A percentile compares a stretch with the other conserved stretches of the same genome.
phyloP scores from a whole-genome alignment of 371 early-diverging fungal species.

The Dichotomocladium elegans region DNA sequence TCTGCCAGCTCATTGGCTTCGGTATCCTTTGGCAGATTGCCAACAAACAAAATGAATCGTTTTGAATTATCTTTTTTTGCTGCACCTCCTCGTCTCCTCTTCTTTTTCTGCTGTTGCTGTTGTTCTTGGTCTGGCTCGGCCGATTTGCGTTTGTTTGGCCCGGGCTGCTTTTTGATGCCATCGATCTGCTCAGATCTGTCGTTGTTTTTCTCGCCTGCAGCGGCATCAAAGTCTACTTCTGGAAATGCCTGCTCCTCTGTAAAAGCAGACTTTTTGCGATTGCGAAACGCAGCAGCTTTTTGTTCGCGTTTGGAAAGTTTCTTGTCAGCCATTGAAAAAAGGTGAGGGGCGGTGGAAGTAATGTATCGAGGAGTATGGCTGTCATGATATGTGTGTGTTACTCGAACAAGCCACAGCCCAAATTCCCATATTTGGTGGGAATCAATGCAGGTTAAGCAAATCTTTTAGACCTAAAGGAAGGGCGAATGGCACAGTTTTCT shows the following conservation, averaged over 20 bases:
- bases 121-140: constrained; percentile 16
- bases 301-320: constrained; percentile 67
- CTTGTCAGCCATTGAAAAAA: constrained; percentile 32
- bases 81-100: constrained; percentile 13
- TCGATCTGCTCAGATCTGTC: constrained; percentile 2
- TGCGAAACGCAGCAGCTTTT: constrained; percentile 61
- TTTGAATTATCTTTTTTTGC: constrained; percentile 16
- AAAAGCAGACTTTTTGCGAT: constrained; percentile 48
- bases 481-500: background rate
- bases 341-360: background rate
- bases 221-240: constrained; percentile 27
- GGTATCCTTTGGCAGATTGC: constrained; percentile 65
- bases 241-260: constrained; percentile 42
- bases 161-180: constrained; percentile 3
- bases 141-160: constrained; percentile 7
- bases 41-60: constrained; percentile 73
- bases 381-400: background rate
- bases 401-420: background rate
- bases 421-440: background rate
- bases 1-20: constrained; percentile 62
- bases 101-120: constrained; percentile 7
- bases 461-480: background rate
- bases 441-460: background rate
- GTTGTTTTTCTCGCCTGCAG: constrained; percentile 3
- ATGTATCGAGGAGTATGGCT: constrained; percentile 1